Conservation (phyloP, 164 flowering plant species). For the Paratinospora sagittata region DNA sequence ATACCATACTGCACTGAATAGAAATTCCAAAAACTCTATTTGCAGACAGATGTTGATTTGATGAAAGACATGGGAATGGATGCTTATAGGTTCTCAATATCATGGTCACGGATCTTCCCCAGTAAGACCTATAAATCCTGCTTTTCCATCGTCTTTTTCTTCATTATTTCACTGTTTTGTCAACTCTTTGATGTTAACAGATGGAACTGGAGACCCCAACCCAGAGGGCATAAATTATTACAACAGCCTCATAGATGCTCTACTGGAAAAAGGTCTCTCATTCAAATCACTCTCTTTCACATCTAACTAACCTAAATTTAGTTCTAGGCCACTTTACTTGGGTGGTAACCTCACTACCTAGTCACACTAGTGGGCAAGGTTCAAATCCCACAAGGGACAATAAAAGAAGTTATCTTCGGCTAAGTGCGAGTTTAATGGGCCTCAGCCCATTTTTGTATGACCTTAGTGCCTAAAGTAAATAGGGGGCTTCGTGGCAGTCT, state of each 20-base stretch:
- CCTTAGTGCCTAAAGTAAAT: too few relatives aligned
- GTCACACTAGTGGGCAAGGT: too few relatives aligned
- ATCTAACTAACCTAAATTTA: too few relatives aligned
- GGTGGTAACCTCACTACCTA: too few relatives aligned
- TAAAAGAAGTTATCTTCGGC: too few relatives aligned
- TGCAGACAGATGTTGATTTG: constrained; percentile 67
- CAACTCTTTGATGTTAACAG: constrained; percentile 23
- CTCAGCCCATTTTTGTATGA: too few relatives aligned
- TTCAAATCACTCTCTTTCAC: neutral
- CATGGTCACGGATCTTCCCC: constrained; percentile 89
- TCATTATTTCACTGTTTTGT: neutral
- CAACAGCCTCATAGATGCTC: constrained; percentile 72
- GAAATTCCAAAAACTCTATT: neutral
- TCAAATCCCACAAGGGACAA: too few relatives aligned
- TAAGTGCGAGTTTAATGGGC: too few relatives aligned
- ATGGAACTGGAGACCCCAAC: constrained; percentile 80
- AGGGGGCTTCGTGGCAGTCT: too few relatives aligned
- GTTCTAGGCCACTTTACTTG: too few relatives aligned
- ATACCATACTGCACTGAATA: neutral
- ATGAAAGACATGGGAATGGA: constrained; percentile 88
- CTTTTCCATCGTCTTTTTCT: neutral
- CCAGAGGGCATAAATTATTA: constrained; percentile 67
- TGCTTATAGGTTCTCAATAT: constrained; percentile 86
- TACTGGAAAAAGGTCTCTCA: constrained; percentile 57
- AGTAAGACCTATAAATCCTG: constrained; percentile 36